Base-by-base conservation (phyloP, 2,329 filamentous ascomycete genomes). In the Berkeleyomyces basicola region DNA sequence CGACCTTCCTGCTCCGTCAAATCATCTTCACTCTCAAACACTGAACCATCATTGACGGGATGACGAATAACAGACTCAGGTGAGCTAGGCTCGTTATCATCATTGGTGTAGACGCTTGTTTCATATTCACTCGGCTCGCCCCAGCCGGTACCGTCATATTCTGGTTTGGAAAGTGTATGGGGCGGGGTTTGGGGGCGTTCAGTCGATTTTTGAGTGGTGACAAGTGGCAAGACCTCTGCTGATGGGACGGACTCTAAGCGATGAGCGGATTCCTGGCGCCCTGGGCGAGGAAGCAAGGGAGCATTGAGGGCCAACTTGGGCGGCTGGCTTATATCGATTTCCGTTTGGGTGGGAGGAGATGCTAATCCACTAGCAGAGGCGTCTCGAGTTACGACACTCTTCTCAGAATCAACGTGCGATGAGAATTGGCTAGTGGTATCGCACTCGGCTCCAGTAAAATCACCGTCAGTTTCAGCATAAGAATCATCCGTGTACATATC, bases 51-150 rank as follows among this genome's bases (percentile, higher is more conserved):
- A 9, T 72, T 70, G 58, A 88, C 72, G 1, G 84, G 83, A 69
- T 91, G 88, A 66, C 88, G 87, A 66, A 96, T 92, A 31, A 97
- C 91, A 5, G 92, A 97, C 59, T 90, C 88, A 11, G 92, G 91
- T 6, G 90, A 95, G 42, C 83, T 82, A 7, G 83, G 83, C 66
- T 86, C 84, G 0, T 82, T 75, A 1, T 80, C 77, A 40, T 79
- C 76, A 33, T 64, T 64, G 33, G 63, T 64, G 57, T 62, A 64
- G 40, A 49, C 60, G n/a, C 63, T 64, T n/a, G 63, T 64, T 47
- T 78, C 77, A 57, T 66, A 67, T 16, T 65, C 66, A 23, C 74
- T 74, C 31, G 78, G 75, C 46, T 81, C 78, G 7, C 81, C 80
- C 79, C 82, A 82, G 61, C 82, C 79, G 63, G 82, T 76, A 64